Percentiles rank a stretch among this genome's conserved stretches.
phyloP scores from a whole-genome alignment of 208 protist genomes.

The Crithidia thermophila region DNA sequence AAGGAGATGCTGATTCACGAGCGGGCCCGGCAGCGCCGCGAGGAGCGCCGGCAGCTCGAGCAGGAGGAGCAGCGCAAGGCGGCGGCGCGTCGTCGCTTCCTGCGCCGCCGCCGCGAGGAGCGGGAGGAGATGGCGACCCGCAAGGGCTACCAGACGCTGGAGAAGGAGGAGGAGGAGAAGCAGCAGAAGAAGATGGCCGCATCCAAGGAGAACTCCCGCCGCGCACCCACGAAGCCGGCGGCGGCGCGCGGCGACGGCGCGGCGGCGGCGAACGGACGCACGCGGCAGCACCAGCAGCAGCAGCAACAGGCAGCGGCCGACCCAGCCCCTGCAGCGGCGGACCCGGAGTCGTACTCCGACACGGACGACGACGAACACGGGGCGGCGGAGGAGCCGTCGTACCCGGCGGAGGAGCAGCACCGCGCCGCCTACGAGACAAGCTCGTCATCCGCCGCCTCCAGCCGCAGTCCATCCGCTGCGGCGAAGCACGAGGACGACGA shows the following conservation, averaged over 20 bases:
- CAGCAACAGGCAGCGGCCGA: constrained; percentile 23
- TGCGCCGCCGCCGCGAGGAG: constrained; percentile 59
- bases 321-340: constrained; percentile 6
- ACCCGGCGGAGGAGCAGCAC: constrained; percentile 9
- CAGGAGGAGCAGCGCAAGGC: constrained; percentile 47
- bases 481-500: neutral
- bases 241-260: neutral
- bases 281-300: constrained; percentile 26
- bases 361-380: neutral
- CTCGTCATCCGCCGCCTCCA: constrained; percentile 30
- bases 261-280: neutral
- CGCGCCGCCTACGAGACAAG: constrained; percentile 27
- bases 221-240: constrained; percentile 8
- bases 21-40: constrained; percentile 39
- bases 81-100: constrained; percentile 56
- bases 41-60: constrained; percentile 46
- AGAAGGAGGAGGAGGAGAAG: constrained; percentile 30
- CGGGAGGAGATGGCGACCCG: constrained; percentile 50
- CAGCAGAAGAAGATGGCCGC: constrained; percentile 4
- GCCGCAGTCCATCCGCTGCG: constrained; percentile 25
- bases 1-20: constrained; percentile 70
- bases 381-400: constrained; percentile 1
- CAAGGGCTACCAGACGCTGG: constrained; percentile 44
- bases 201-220: constrained; percentile 7
- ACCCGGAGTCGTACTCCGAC: constrained; percentile 18